phyloP scores from a whole-genome alignment of 805 yeast species.

The Millerozyma miso region DNA sequence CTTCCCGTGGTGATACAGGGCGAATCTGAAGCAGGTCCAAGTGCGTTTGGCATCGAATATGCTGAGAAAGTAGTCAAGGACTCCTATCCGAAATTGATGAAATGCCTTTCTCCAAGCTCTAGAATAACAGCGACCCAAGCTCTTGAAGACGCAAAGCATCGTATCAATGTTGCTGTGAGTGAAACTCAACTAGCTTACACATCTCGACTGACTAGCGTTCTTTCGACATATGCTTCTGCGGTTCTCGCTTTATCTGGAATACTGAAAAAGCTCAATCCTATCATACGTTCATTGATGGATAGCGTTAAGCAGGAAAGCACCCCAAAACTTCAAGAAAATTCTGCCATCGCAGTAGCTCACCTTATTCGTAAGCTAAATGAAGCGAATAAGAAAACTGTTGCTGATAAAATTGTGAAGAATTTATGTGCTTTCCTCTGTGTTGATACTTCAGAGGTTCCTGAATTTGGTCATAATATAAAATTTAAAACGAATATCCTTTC shows the following conservation, averaged over 20 bases:
- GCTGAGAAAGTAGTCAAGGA: conserved; percentile 69
- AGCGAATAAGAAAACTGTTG: conserved; percentile 62
- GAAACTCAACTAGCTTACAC: conserved; percentile 56
- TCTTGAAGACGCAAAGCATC: conserved; percentile 71
- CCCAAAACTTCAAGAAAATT: conserved; percentile 58
- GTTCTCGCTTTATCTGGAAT: conserved; percentile 56
- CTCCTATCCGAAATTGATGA: conserved; percentile 61
- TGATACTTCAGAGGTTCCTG: conserved; percentile 95
- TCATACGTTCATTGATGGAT: conserved; percentile 88
- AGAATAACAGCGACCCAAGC: conserved; percentile 69
- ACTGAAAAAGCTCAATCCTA: conserved; percentile 86
- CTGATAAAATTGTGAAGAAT: conserved; percentile 86
- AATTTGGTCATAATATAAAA: conserved; percentile 62
- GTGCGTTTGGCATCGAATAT: conserved; percentile 76
- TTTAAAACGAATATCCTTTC: conserved; percentile 61
- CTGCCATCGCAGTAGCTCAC: conserved; percentile 65
- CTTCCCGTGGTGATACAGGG: conserved; percentile 91
- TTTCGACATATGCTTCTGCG: conserved; percentile 77
- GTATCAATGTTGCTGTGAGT: conserved; percentile 60
- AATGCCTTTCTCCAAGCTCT: conserved; percentile 59
- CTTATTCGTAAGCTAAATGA: conserved; percentile 58
- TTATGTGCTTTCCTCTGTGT: conserved; percentile 91
- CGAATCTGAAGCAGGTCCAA: conserved; percentile 89
- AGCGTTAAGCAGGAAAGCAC: conserved; percentile 76
- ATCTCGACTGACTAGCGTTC: conserved; percentile 54